Evolutionary conservation across 495 filamentous ascomycete species (phyloP), one percentile per base, ranked within the genome.

Genomic region (Clavariopsis aquatica): DNA sequence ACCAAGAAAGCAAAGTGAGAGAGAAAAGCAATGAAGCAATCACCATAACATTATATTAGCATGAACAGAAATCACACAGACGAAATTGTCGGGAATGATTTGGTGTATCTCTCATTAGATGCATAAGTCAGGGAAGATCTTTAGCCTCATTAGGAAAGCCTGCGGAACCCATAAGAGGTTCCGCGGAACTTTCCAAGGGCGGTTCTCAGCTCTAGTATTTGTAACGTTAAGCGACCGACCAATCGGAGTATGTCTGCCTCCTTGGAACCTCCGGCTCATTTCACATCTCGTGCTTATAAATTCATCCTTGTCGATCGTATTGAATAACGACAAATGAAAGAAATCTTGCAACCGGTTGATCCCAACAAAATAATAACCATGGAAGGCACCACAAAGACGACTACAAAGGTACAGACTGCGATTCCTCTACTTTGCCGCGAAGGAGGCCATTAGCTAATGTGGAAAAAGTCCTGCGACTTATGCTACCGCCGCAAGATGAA

Each of bases 401-500:
- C 29, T 47, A 62, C 47, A 45, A 62, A 62, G 59, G 59, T 62
- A 62, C 45, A 28, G 23, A 51, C 28, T 6, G 12, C 22, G 59
- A 10, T 62, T 43, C 5, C n/a, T n/a, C 43, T 52, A 62, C 59
- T 52, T 43, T 8, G 24, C 51, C 27, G 22, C 36, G 7, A 43
- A 62, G 49, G 7, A 26, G 57, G 13, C 20, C 55, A 58, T 58
- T 26, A 13, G 57, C 22, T 51, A 62, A 29, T 49, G 9, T 23
- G 51, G 43, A 49, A 10, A 19, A 54, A 64, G 61, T 56, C 61
- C 26, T 64, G 61, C 26, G 61, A 64, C 29, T 38, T 64, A 12
- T 64, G 61, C 20, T 57, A 57, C 17, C 52, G 27, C 20, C 52
- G 61, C 22, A 64, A 57, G 26, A 57, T 64, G 31, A 64, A 64